Conservation (phyloP, 2,329 filamentous ascomycete genomes). For the Coniochaeta ligniaria region DNA sequence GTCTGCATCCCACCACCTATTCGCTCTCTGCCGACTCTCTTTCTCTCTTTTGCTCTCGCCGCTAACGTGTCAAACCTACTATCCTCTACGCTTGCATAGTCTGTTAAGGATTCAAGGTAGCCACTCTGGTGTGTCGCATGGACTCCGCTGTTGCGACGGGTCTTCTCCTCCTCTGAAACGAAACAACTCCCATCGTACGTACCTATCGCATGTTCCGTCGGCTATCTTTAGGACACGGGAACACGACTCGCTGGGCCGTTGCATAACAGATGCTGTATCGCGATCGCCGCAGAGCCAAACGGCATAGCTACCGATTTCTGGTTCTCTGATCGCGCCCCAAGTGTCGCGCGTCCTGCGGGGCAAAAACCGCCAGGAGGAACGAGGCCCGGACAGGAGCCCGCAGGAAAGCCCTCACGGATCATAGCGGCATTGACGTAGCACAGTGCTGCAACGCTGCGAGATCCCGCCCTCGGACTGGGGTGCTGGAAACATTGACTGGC, state of each 20-base stretch:
- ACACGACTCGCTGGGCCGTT: slow-evolving; percentile 1
- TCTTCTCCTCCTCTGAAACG: background rate
- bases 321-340: slow-evolving; percentile 1
- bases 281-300: slow-evolving; percentile 1
- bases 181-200: background rate
- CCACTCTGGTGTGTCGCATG: background rate
- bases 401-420: slow-evolving; percentile 5
- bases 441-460: slow-evolving; percentile 10
- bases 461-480: slow-evolving; percentile 6
- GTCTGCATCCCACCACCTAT: background rate
- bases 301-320: slow-evolving; percentile 4
- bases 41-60: background rate
- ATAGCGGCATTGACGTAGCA: slow-evolving; percentile 10
- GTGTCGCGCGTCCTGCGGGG: background rate
- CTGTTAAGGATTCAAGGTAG: background rate
- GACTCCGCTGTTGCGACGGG: background rate
- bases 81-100: background rate
- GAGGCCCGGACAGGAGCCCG: slow-evolving; percentile 2
- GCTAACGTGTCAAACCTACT: background rate
- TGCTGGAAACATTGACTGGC: slow-evolving; percentile 14
- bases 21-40: background rate
- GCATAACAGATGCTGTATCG: slow-evolving; percentile 4
- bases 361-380: background rate
- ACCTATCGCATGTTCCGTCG: background rate
- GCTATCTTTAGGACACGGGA: slow-evolving; percentile 3